Base-by-base conservation (phyloP, 1,284 basidiomycete genomes). In the Naganishia liquefaciens region DNA sequence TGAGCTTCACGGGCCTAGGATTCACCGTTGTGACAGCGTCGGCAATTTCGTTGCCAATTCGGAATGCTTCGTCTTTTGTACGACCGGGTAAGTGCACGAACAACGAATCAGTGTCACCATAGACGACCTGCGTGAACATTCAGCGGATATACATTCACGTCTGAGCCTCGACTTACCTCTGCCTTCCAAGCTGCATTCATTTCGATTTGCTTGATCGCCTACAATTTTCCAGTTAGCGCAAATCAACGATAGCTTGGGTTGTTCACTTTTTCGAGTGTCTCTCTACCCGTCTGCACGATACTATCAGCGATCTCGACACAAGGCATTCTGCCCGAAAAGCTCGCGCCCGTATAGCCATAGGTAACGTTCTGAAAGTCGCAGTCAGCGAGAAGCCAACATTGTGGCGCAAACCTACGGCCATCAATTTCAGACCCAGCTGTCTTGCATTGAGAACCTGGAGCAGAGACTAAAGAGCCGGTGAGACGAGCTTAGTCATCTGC, bases 271-370 rank as follows among this genome's bases (percentile, higher is more conserved):
- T 98, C 94, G 21, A 99, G 81, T 0, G 93, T 98, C 79, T 98
- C 94, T 43, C 95, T 83, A 2, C 95, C 95, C 23, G 87, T 93
- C 79, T 98, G 94, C 0, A 99, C 95, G 69, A 99, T 98, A 63
- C 92, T 92, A 74, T 99, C 95, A 0, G 95, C 96, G 44, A 99
- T 91, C 79, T 98, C 94, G 21, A 98, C 94, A 23, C 91, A 93
- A 21, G 96, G 95, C 96, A 99, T 99, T 53, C 95, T 84, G 2
- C 96, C 95, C 19, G 93, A 97, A 73, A 87, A 97, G 1, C 89
- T 89, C 0, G 95, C 95, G 65, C 88, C 85, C 0, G 93, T 97
- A 76, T 99, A 99, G 0, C 94, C 94, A 73, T 97, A 97, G 0
- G 91, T 93, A 42, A 95, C 93, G 73, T 95, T 93, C 66, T 81